A percentile compares a stretch with the other conserved stretches of the same genome.
Conservation (phyloP, 202 grass and related monocot genomes). For the Tripidium arundinaceum region DNA sequence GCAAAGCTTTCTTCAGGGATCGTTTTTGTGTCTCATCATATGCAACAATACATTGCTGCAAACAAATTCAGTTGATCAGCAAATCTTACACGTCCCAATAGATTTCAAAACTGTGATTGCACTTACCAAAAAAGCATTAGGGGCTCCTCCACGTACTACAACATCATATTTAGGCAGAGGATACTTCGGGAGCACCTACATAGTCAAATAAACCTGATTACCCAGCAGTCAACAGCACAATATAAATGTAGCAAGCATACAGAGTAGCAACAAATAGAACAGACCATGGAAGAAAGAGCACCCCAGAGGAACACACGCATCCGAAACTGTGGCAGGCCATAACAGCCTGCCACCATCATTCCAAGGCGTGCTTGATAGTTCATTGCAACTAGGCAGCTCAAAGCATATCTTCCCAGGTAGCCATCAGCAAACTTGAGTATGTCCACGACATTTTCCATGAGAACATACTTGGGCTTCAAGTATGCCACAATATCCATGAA, state of each 20-base stretch:
- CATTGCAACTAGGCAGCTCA: slow-evolving; percentile 54
- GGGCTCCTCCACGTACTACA: slow-evolving; percentile 51
- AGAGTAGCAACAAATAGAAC: background rate
- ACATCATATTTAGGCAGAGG: slow-evolving; percentile 68
- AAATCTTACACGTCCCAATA: background rate
- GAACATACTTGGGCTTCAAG: slow-evolving; percentile 62
- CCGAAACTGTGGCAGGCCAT: slow-evolving; percentile 67
- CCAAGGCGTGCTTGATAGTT: slow-evolving; percentile 69
- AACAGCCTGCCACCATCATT: slow-evolving; percentile 64
- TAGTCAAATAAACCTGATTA: slow-evolving; percentile 13
- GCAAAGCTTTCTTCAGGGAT: slow-evolving; percentile 45
- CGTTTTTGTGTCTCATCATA: slow-evolving; percentile 58
- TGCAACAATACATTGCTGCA: slow-evolving; percentile 74
- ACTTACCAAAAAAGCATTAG: slow-evolving; percentile 73
- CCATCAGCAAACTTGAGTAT: slow-evolving; percentile 63
- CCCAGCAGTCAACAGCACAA: background rate
- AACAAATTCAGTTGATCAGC: background rate
- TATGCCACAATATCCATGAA: slow-evolving; percentile 69
- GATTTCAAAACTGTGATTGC: background rate
- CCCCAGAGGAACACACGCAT: slow-evolving; percentile 71
- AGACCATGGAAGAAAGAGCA: slow-evolving; percentile 52
- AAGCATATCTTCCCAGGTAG: slow-evolving; percentile 56
- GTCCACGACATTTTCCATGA: slow-evolving; percentile 83
- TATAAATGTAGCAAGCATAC: background rate
- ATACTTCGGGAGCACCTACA: slow-evolving; percentile 63